Evolutionary conservation across 2,329 filamentous ascomycete species (phyloP).

Genomic region (Metarhizium anisopliae): DNA sequence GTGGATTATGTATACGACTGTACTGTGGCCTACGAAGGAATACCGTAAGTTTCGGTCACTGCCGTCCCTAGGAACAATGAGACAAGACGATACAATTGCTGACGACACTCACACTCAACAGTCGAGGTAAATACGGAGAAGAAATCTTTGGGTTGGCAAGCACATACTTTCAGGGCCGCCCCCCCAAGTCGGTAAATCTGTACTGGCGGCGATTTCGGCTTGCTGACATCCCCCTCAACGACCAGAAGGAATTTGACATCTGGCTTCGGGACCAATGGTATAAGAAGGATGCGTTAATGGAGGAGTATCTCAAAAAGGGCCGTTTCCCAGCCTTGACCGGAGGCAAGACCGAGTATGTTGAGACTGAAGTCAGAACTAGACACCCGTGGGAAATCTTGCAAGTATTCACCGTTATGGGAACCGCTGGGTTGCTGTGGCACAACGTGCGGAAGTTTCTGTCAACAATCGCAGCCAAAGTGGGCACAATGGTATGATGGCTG

Average conservation of each 20-base stretch:
- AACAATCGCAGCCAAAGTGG: slow-evolving; percentile 12
- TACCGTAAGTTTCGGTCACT: slow-evolving; percentile 56
- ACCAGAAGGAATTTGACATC: slow-evolving; percentile 63
- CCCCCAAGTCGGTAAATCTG: slow-evolving; percentile 93
- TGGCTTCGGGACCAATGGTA: slow-evolving; percentile 86
- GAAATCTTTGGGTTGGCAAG: slow-evolving; percentile 79
- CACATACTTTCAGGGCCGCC: slow-evolving; percentile 79
- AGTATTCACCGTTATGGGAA: slow-evolving; percentile 42
- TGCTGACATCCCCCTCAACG: slow-evolving; percentile 70
- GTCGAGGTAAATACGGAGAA: slow-evolving; percentile 77
- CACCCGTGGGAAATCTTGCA: slow-evolving; percentile 46
- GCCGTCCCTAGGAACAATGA: not conserved
- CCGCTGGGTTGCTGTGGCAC: slow-evolving; percentile 32
- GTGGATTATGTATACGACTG: slow-evolving; percentile 86
- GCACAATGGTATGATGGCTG: slow-evolving; percentile 1
- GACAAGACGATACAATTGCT: not conserved
- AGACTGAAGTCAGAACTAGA: slow-evolving; percentile 48
- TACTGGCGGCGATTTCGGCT: slow-evolving; percentile 85
- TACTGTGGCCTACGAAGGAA: slow-evolving; percentile 89
- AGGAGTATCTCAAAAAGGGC: slow-evolving; percentile 69
- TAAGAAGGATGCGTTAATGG: slow-evolving; percentile 84
- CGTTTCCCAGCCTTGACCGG: slow-evolving; percentile 65
- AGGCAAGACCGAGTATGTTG: slow-evolving; percentile 38
- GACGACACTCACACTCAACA: slow-evolving; percentile 20
- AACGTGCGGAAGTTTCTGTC: slow-evolving; percentile 23